Evolutionary conservation across 176 grass and related monocot species (phyloP).

Genomic region (Aegilops umbellulata): DNA sequence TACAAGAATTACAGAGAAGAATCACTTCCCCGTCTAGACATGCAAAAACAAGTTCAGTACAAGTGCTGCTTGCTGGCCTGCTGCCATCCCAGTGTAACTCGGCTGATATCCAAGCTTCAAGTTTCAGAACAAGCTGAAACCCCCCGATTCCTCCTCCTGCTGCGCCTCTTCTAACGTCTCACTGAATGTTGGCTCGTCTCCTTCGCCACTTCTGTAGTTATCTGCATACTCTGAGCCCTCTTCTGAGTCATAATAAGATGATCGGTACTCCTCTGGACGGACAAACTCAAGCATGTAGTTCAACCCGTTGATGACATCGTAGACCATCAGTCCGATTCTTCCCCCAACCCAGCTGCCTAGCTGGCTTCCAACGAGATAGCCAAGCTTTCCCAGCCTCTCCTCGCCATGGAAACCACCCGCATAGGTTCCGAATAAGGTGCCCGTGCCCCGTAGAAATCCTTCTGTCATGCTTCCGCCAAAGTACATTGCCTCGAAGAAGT

Average conservation of each 20-base stretch:
- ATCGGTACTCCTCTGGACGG: conserved; percentile 32
- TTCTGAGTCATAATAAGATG: neutral
- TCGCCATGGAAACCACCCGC: conserved; percentile 81
- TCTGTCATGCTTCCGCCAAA: conserved; percentile 86
- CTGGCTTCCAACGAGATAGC: conserved; percentile 91
- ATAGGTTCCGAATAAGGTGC: conserved; percentile 92
- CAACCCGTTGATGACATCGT: conserved; percentile 83
- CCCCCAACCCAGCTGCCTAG: conserved; percentile 92
- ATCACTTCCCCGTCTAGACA: conserved; percentile 14
- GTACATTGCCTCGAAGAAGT: conserved; percentile 98
- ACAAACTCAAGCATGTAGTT: conserved; percentile 62
- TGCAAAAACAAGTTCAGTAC: conserved; percentile 2
- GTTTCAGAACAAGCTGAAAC: conserved; percentile 56
- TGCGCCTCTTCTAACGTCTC: conserved; percentile 40
- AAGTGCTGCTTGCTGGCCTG: neutral
- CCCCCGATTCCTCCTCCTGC: conserved; percentile 27
- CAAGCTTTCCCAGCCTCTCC: conserved; percentile 76
- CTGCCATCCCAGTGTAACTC: neutral
- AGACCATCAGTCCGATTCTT: conserved; percentile 95
- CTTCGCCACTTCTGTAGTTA: conserved; percentile 24
- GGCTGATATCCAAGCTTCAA: neutral
- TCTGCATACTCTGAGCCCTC: conserved; percentile 23
- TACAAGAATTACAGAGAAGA: conserved; percentile 32
- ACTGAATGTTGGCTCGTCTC: conserved; percentile 32
- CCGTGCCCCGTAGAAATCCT: conserved; percentile 78